Conservation (phyloP, 805 yeast species). For the Tetrapisispora fleetii region DNA sequence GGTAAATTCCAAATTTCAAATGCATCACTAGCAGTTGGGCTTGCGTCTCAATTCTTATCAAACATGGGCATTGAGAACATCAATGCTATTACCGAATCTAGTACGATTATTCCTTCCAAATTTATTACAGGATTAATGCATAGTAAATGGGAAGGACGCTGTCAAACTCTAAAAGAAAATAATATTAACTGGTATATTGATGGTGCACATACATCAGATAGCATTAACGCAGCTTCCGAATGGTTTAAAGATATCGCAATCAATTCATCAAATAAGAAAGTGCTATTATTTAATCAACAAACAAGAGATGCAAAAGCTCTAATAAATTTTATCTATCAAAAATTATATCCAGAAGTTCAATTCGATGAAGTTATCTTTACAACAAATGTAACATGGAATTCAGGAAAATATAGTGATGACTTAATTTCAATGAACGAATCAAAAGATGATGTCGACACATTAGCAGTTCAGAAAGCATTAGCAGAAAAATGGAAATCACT, state of each 20-base stretch:
- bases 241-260: constrained; percentile 50
- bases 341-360: constrained; percentile 32
- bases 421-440: constrained; percentile 79
- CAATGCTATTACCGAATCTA: background rate
- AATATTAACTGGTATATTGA: constrained; percentile 71
- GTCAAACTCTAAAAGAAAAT: constrained; percentile 53
- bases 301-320: constrained; percentile 72
- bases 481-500: constrained; percentile 58
- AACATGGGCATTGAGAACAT: constrained; percentile 35
- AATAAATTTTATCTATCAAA: constrained; percentile 42
- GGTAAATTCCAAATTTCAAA: constrained; percentile 80
- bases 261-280: constrained; percentile 22
- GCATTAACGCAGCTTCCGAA: constrained; percentile 65
- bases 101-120: constrained; percentile 31
- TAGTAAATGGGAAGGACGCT: constrained; percentile 92
- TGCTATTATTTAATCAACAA: constrained; percentile 87
- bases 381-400: constrained; percentile 85
- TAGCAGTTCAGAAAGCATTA: constrained; percentile 69
- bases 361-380: constrained; percentile 79
- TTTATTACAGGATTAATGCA: constrained; percentile 50
- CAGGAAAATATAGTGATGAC: constrained; percentile 72
- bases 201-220: constrained; percentile 93
- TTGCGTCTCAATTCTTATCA: constrained; percentile 52
- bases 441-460: constrained; percentile 63
- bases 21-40: constrained; percentile 76